phyloP scores from a whole-genome alignment of 371 early-diverging fungal genomes.

The Syncephalastrum racemosum region DNA sequence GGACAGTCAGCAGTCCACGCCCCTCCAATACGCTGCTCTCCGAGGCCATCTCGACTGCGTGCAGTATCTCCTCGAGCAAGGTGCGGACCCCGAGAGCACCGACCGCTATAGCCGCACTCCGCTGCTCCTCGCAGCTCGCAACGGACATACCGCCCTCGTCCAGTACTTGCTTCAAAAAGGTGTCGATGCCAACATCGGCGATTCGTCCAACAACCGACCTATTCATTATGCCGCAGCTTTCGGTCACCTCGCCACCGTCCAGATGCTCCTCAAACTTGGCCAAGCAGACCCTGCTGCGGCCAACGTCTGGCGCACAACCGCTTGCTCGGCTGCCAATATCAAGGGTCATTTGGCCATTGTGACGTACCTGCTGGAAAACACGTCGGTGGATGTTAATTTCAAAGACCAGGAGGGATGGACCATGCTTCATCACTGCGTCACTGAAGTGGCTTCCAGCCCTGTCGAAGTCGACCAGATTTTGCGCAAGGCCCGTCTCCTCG shows the following conservation, averaged over 20 bases:
- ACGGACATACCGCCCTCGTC: constrained; percentile 47
- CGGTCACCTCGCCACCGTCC: constrained; percentile 44
- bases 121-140: constrained; percentile 51
- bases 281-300: constrained; percentile 39
- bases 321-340: constrained; percentile 57
- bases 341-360: constrained; percentile 58
- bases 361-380: constrained; percentile 43
- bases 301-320: constrained; percentile 59
- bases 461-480: constrained; percentile 38
- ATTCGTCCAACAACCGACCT: constrained; percentile 53
- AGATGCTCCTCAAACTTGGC: constrained; percentile 47
- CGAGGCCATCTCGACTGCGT: constrained; percentile 53
- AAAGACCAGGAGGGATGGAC: constrained; percentile 33
- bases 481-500: constrained; percentile 32
- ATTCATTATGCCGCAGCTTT: constrained; percentile 61
- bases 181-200: constrained; percentile 44
- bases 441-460: constrained; percentile 13
- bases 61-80: constrained; percentile 42
- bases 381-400: constrained; percentile 18
- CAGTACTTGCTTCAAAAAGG: constrained; percentile 43
- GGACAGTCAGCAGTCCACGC: constrained; percentile 48
- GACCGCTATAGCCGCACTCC: constrained; percentile 53
- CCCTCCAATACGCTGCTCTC: constrained; percentile 48
- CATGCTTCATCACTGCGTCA: constrained; percentile 48
- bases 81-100: constrained; percentile 41